A percentile compares a stretch with the other conserved stretches of the same genome.
Conservation (phyloP, 2,329 filamentous ascomycete species). For the Pseudocercospora vitis region DNA sequence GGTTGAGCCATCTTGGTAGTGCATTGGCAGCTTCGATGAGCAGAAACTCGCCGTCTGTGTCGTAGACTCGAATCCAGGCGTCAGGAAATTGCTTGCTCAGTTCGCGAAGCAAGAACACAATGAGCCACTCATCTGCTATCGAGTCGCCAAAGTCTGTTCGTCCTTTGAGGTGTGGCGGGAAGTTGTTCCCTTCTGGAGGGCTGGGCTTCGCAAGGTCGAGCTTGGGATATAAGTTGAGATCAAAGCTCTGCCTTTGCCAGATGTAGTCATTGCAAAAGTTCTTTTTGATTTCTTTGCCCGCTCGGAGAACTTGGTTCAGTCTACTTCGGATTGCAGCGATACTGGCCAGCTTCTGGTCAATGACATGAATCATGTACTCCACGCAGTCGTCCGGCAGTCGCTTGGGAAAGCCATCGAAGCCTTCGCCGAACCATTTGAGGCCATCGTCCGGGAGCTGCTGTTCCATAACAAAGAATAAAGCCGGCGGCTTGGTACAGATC, state of each 20-base stretch:
- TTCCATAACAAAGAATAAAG: conserved; percentile 19
- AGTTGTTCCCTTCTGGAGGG: conserved; percentile 3
- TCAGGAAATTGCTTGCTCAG: conserved; percentile 70
- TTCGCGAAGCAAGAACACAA: conserved; percentile 84
- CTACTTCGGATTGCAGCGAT: conserved; percentile 58
- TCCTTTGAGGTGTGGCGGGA: conserved; percentile 58
- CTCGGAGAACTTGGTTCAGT: conserved; percentile 71
- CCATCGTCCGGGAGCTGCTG: conserved; percentile 51
- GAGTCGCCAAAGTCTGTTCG: conserved; percentile 88
- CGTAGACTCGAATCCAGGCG: conserved; percentile 79
- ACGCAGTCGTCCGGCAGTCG: conserved; percentile 78
- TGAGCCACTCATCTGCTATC: conserved; percentile 95
- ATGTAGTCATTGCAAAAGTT: conserved; percentile 79
- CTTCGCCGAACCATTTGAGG: conserved; percentile 65
- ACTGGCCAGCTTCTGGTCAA: conserved; percentile 55
- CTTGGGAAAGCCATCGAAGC: conserved; percentile 65
- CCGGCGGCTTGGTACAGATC: too few relatives aligned
- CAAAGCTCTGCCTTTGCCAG: conserved; percentile 86
- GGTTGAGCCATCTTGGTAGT: conserved; percentile 85
- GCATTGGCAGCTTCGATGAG: conserved; percentile 89
- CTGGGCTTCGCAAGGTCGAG: conserved; percentile 19
- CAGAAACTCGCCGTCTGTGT: conserved; percentile 92
- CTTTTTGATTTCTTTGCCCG: conserved; percentile 63
- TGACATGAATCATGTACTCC: conserved; percentile 76
- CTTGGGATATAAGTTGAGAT: conserved; percentile 61